A percentile compares a stretch with the other conserved stretches of the same genome.
Evolutionary conservation across 2,329 filamentous ascomycete species (phyloP).

Genomic region (Anisogramma anomala): DNA sequence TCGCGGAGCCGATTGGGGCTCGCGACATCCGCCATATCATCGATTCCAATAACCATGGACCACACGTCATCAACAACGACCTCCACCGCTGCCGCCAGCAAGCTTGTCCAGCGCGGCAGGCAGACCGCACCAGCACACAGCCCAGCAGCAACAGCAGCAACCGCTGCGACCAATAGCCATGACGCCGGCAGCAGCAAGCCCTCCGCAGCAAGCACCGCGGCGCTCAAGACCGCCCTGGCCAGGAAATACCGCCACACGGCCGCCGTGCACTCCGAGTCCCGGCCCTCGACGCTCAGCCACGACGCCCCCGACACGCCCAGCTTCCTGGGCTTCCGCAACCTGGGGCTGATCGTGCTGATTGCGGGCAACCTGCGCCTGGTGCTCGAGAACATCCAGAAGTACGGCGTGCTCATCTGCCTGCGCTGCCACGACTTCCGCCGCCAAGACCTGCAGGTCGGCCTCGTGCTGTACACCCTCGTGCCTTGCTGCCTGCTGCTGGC

Average conservation of each 20-base stretch:
- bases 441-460: conserved; percentile 64
- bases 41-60: conserved; percentile 7
- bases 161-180: conserved; percentile 9
- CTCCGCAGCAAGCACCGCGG: conserved; percentile 17
- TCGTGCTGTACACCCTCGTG: conserved; percentile 72
- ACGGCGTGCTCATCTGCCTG: conserved; percentile 88
- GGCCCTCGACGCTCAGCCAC: conserved; percentile 74
- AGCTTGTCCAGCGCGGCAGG: conserved; percentile 4
- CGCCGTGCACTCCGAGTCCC: conserved; percentile 63
- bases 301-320: conserved; percentile 66
- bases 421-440: conserved; percentile 77
- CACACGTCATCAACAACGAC: conserved; percentile 8
- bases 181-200: conserved; percentile 17
- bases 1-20: conserved; percentile 2
- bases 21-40: not conserved
- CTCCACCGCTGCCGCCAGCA: not conserved
- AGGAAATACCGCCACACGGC: conserved; percentile 85
- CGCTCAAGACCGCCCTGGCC: conserved; percentile 27
- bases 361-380: conserved; percentile 88
- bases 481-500: conserved; percentile 85
- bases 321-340: conserved; percentile 86
- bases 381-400: conserved; percentile 97
- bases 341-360: conserved; percentile 89
- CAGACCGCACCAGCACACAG: too few relatives aligned
- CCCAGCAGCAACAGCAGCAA: not conserved